Evolutionary conservation across 2,329 filamentous ascomycete species (phyloP), one percentile per base, ranked within the genome.

Genomic region (Orbilia oligospora): DNA sequence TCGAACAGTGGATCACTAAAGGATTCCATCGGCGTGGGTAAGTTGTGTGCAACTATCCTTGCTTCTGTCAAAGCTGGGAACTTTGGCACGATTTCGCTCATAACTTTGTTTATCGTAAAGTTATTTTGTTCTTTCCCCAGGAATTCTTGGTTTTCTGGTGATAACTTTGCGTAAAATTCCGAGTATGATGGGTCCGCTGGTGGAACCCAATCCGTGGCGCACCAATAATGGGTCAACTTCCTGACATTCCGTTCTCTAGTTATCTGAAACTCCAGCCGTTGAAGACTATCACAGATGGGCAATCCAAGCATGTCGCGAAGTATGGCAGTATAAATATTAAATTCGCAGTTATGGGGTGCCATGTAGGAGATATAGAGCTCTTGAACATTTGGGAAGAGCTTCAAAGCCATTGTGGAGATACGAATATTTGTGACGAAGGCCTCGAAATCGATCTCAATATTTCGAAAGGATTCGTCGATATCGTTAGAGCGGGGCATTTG

Each of bases 291-390:
- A 33, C 55, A 61, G 1, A 61, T 41, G 14, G 55, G 55, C 4
- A 41, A 18, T 22, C 55, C 55, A 18, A 61, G 22, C 55, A 61
- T 61, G 10, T 18, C 30, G 18, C 55, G 33, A 16, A 61, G 55
- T 41, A 61, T 61, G 3, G 55, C 55, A 9, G 55, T 61, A 24
- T 61, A 61, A 4, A 61, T 61, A n/a, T 61, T 61, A n/a, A 61
- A 61, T 18, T 61, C 55, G 55, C 55, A 61, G 55, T 61, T 61
- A 18, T 24, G 20, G 12, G 55, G 33, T 16, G 55, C 55, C 22
- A 24, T 44, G 33, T 61, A 61, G 16, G 55, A 61, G 3, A 61
- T 61, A 18, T 61, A 61, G 10, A 61, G 55, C 22, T 38, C 55
- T 16, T 61, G 55, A 33, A 33, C 55, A 18, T 61, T 61, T 5